Evolutionary conservation across 164 flowering plant genomes (phyloP).

Genomic region (Brasenia schreberi): DNA sequence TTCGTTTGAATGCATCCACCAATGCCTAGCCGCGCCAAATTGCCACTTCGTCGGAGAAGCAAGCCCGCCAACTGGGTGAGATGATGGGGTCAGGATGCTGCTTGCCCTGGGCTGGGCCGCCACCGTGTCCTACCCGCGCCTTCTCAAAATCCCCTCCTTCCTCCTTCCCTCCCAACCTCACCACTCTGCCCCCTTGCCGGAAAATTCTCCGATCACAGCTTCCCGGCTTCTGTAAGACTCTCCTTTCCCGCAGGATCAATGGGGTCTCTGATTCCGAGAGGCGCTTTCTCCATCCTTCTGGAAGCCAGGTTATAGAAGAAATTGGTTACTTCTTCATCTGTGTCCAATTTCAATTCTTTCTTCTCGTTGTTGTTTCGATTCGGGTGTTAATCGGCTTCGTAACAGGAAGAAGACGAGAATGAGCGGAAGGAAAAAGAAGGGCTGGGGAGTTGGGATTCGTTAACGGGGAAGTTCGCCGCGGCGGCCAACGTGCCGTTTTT

Average conservation of each 20-base stretch:
- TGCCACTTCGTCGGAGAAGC: too few relatives aligned
- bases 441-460: constrained; percentile 37
- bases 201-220: background rate
- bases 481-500: constrained; percentile 68
- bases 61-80: too few relatives aligned
- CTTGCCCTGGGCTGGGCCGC: too few relatives aligned
- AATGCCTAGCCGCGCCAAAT: too few relatives aligned
- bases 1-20: too few relatives aligned
- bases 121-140: background rate
- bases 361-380: background rate
- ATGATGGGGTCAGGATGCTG: too few relatives aligned
- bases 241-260: too few relatives aligned
- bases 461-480: constrained; percentile 66
- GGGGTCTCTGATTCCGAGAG: background rate
- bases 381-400: background rate
- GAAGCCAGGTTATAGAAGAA: background rate
- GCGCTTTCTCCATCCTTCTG: background rate
- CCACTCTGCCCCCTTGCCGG: background rate
- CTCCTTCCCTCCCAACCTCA: background rate
- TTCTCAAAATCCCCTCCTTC: background rate
- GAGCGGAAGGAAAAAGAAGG: background rate
- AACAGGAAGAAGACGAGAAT: background rate
- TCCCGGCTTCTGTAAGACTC: too few relatives aligned
- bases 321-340: background rate
- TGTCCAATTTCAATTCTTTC: background rate